Evolutionary conservation across 495 filamentous ascomycete genomes (phyloP).

Genomic region (Aspergillus conjunctus): DNA sequence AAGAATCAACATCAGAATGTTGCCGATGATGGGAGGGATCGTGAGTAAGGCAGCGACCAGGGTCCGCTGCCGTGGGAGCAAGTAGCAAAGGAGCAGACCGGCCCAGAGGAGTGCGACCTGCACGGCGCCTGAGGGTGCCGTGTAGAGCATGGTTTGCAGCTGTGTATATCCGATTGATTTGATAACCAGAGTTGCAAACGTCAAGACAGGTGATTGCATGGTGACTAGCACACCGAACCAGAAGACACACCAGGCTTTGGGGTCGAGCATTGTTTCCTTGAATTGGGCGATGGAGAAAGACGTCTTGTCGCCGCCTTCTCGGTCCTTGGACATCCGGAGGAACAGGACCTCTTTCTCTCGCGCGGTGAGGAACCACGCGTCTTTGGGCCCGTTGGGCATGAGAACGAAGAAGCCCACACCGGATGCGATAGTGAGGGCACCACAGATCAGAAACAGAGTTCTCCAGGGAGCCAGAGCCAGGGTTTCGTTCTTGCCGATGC

Average conservation of each 20-base stretch:
- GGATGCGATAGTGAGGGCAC: conserved; percentile 52
- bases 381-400: conserved; percentile 61
- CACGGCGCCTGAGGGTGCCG: conserved; percentile 35
- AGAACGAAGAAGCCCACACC: conserved; percentile 54
- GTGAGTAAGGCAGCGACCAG: conserved; percentile 27
- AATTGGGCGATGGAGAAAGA: conserved; percentile 58
- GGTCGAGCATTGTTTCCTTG: conserved; percentile 55
- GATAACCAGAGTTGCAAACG: conserved; percentile 41
- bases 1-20: conserved; percentile 34
- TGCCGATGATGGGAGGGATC: conserved; percentile 34
- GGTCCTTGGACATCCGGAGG: conserved; percentile 56
- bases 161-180: conserved; percentile 33
- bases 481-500: conserved; percentile 49
- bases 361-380: conserved; percentile 58
- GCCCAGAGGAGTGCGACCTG: conserved; percentile 39
- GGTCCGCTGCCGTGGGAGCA: conserved; percentile 29
- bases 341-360: conserved; percentile 57
- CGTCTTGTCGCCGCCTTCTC: conserved; percentile 62
- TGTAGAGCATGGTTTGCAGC: conserved; percentile 37
- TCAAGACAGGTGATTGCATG: conserved; percentile 13
- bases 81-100: conserved; percentile 27
- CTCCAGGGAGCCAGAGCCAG: conserved; percentile 47
- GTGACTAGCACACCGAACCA: conserved; percentile 43
- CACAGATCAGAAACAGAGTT: conserved; percentile 50
- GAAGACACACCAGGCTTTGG: conserved; percentile 59